Conservation (phyloP, 2,329 filamentous ascomycete genomes). For the Bipolaris bicolor region DNA sequence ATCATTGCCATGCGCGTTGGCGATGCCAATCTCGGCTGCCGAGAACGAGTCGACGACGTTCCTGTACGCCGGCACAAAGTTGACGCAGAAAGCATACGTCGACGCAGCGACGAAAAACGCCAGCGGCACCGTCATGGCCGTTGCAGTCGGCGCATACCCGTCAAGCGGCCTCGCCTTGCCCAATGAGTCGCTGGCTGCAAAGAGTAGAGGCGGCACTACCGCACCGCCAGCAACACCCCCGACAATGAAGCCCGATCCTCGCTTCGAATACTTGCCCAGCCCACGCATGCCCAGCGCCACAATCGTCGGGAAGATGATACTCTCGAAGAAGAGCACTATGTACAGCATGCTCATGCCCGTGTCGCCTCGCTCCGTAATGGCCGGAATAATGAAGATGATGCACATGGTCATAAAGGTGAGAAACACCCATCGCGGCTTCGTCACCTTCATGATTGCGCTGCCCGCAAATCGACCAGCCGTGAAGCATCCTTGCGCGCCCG, state of each 20-base stretch:
- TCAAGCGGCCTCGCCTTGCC: constrained; percentile 43
- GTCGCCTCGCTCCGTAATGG: constrained; percentile 60
- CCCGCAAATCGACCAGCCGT: constrained; percentile 75
- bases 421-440: constrained; percentile 73
- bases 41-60: constrained; percentile 65
- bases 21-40: constrained; percentile 55
- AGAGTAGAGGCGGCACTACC: constrained; percentile 72
- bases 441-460: constrained; percentile 67
- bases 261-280: constrained; percentile 76
- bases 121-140: constrained; percentile 71
- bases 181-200: constrained; percentile 69
- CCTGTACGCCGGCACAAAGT: constrained; percentile 70
- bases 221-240: constrained; percentile 76
- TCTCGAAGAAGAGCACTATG: constrained; percentile 80
- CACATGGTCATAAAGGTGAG: constrained; percentile 65
- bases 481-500: constrained; percentile 76
- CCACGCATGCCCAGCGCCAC: constrained; percentile 80
- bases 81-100: constrained; percentile 57
- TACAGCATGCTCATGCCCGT: constrained; percentile 67
- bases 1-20: constrained; percentile 39
- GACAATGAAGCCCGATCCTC: constrained; percentile 75
- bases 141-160: constrained; percentile 55
- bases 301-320: constrained; percentile 81
- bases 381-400: constrained; percentile 64
- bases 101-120: constrained; percentile 57